Conservation (phyloP, 2,329 filamentous ascomycete genomes). For the Pseudogymnoascus sp. region DNA sequence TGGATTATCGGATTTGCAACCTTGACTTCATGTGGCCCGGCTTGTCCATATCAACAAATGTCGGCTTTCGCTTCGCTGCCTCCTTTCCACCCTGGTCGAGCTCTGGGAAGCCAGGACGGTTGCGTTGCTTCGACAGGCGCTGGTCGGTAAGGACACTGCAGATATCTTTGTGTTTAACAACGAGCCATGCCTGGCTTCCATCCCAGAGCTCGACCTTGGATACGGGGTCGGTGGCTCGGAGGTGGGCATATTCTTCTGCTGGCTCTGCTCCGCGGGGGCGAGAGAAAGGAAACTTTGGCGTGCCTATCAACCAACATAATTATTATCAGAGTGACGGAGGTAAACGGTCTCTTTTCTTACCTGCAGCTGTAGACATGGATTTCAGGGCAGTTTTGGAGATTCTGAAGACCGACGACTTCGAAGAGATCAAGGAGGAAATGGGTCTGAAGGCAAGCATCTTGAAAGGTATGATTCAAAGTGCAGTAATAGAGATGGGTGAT, state of each 20-base stretch:
- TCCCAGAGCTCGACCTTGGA: slow-evolving; percentile 41
- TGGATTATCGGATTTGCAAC: slow-evolving; percentile 18
- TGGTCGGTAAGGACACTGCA: slow-evolving; percentile 37
- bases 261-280: slow-evolving; percentile 35
- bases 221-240: slow-evolving; percentile 38
- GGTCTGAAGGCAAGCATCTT: slow-evolving; percentile 4
- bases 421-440: background rate
- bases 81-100: slow-evolving; percentile 39
- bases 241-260: slow-evolving; percentile 37
- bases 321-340: background rate
- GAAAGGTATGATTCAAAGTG: background rate
- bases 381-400: background rate
- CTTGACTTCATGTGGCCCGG: slow-evolving; percentile 41
- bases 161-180: slow-evolving; percentile 42
- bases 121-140: slow-evolving; percentile 41
- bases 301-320: slow-evolving; percentile 10
- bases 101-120: slow-evolving; percentile 40
- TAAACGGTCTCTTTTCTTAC: background rate
- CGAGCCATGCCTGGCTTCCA: slow-evolving; percentile 40
- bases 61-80: slow-evolving; percentile 42
- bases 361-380: background rate
- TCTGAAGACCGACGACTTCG: background rate
- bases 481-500: background rate
- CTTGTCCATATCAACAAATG: slow-evolving; percentile 45
- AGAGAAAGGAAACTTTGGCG: slow-evolving; percentile 34